These are phyloP conservation scores for Colletotrichum gloeosporioides DNA, from an alignment of 2,329 filamentous ascomycete species.

Conservation along the genomic window DNA sequence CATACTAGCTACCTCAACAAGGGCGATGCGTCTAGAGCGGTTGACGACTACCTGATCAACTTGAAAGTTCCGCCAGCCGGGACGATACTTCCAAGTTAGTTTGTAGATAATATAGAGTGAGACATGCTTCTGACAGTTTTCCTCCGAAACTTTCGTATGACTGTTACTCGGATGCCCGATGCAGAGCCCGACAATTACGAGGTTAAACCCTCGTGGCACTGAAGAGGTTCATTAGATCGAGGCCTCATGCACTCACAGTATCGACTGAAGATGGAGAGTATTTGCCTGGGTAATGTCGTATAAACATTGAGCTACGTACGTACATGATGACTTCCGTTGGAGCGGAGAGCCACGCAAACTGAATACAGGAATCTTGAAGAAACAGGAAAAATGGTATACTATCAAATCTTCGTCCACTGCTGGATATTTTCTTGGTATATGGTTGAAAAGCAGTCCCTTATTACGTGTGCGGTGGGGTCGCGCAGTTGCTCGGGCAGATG, in stretches of 20 bases:
- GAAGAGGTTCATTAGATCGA: background rate
- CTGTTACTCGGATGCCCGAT: background rate
- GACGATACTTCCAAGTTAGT: background rate
- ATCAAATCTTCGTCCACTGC: background rate
- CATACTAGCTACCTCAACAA: constrained; percentile 6
- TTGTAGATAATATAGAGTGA: background rate
- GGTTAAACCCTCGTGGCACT: background rate
- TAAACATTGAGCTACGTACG: background rate
- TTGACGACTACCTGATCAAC: constrained; percentile 7
- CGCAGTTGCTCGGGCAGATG: background rate
- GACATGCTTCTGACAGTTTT: rapidly evolving
- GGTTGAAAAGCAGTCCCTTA: background rate
- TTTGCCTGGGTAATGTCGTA: background rate
- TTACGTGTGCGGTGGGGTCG: background rate
- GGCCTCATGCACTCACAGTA: rapidly evolving
- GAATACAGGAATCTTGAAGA: background rate
- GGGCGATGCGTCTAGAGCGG: background rate
- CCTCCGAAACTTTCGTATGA: rapidly evolving
- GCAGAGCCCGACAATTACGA: too few relatives aligned
- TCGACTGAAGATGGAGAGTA: background rate
- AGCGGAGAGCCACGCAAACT: background rate
- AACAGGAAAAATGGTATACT: background rate
- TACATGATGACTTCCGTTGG: background rate
- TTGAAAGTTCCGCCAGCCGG: constrained; percentile 3
- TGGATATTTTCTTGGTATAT: background rate